Percentiles rank a stretch among this genome's conserved stretches.
phyloP scores from a whole-genome alignment of 2,329 filamentous ascomycete species.

The Penicillium sp. region DNA sequence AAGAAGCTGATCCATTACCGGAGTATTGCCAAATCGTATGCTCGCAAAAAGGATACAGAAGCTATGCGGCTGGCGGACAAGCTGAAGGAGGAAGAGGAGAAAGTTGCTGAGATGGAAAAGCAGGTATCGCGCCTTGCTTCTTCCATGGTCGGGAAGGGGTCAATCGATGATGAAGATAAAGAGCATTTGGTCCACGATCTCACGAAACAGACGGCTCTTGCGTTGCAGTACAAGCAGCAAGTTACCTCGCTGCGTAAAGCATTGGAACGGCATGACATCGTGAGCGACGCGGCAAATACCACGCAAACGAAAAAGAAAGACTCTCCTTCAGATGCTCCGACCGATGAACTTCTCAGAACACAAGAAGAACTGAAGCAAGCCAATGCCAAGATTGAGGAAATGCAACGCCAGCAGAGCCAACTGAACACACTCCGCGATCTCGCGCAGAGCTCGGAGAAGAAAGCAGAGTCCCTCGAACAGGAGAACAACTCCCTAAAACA shows the following conservation, averaged over 20 bases:
- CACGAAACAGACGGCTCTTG: constrained; percentile 44
- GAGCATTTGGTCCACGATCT: constrained; percentile 43
- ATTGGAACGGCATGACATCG: constrained; percentile 41
- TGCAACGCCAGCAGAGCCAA: constrained; percentile 32
- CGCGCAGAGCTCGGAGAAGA: constrained; percentile 40
- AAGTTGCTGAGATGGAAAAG: constrained; percentile 44
- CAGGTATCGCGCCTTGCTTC: constrained; percentile 43
- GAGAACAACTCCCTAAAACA: constrained; percentile 43
- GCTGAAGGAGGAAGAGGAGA: constrained; percentile 50
- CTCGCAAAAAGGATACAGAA: constrained; percentile 57
- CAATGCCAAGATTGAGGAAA: constrained; percentile 35
- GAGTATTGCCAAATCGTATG: constrained; percentile 56
- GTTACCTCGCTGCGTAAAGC: constrained; percentile 36
- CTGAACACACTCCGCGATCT: constrained; percentile 35
- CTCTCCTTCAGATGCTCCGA: constrained; percentile 15
- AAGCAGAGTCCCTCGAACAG: constrained; percentile 39
- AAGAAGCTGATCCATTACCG: constrained; percentile 59
- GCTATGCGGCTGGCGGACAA: constrained; percentile 51
- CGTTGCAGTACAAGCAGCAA: constrained; percentile 45
- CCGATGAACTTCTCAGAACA: constrained; percentile 31
- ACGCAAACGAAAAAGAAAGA: constrained; percentile 23
- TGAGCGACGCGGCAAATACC: constrained; percentile 26
- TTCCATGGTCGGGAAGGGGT: constrained; percentile 34
- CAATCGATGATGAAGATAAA: constrained; percentile 38
- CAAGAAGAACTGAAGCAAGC: constrained; percentile 37